Evolutionary conservation across 108 stramenopile species (phyloP).

Genomic region (Cyclotella cryptica): DNA sequence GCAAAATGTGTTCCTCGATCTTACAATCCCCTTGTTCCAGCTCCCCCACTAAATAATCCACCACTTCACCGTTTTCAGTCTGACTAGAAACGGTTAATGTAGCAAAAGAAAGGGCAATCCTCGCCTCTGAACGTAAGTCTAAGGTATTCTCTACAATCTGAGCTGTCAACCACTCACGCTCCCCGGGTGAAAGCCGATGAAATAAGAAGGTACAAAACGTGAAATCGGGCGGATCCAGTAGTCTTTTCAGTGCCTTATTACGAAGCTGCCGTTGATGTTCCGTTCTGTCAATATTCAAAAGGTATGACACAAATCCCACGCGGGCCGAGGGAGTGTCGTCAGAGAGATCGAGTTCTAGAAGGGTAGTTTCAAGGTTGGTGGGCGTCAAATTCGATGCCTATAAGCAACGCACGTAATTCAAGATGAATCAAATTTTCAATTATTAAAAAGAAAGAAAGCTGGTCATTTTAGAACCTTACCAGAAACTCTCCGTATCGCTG

Average conservation of each 20-base stretch:
- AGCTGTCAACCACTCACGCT: background rate
- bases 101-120: background rate
- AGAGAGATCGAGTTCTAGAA: conserved; percentile 6
- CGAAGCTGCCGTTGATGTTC: background rate
- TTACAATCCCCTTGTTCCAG: background rate
- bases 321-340: background rate
- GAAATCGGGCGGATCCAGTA: background rate
- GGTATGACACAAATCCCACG: background rate
- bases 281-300: background rate
- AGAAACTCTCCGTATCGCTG: conserved; percentile 10
- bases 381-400: background rate
- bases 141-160: background rate
- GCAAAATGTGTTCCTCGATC: background rate
- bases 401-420: background rate
- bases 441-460: background rate
- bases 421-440: background rate
- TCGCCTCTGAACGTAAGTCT: background rate
- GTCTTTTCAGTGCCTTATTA: background rate
- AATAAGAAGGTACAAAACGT: background rate
- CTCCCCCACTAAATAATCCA: conserved; percentile 1
- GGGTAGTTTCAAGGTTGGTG: conserved; percentile 1
- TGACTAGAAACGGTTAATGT: background rate
- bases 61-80: background rate
- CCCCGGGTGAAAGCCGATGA: background rate
- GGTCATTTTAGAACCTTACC: background rate